Conservation (phyloP, 352 stramenopile species). For the Phytophthora macrochlamydospora region DNA sequence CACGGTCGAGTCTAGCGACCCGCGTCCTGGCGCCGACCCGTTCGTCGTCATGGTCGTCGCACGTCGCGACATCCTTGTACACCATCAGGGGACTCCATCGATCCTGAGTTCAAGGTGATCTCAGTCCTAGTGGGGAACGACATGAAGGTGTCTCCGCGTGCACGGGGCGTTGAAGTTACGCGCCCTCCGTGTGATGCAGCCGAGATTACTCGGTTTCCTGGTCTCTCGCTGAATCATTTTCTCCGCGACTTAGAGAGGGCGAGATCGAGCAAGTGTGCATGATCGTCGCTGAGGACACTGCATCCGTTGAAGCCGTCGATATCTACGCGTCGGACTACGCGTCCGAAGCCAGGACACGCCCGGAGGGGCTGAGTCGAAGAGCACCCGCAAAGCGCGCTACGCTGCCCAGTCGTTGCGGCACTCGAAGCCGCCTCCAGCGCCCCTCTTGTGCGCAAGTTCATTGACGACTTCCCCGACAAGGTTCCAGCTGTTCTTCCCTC, state of each 20-base stretch:
- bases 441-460: conserved; percentile 13
- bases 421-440: background rate
- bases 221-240: conserved; percentile 19
- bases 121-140: background rate
- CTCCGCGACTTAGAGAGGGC: conserved; percentile 12
- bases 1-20: background rate
- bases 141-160: background rate
- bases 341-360: background rate
- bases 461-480: conserved; percentile 22
- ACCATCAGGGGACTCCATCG: background rate
- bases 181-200: background rate
- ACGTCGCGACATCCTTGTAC: background rate
- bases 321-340: background rate
- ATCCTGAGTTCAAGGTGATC: background rate
- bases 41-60: background rate
- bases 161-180: background rate
- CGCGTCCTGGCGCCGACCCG: background rate
- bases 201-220: background rate
- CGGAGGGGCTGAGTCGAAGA: background rate
- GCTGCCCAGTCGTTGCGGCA: conserved; percentile 10
- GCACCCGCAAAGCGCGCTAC: background rate
- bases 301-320: background rate
- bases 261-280: background rate
- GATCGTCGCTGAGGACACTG: background rate
- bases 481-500: conserved; percentile 14